Base-by-base conservation (phyloP, 1,284 basidiomycete genomes). In the Cutaneotrichosporon sp. region DNA sequence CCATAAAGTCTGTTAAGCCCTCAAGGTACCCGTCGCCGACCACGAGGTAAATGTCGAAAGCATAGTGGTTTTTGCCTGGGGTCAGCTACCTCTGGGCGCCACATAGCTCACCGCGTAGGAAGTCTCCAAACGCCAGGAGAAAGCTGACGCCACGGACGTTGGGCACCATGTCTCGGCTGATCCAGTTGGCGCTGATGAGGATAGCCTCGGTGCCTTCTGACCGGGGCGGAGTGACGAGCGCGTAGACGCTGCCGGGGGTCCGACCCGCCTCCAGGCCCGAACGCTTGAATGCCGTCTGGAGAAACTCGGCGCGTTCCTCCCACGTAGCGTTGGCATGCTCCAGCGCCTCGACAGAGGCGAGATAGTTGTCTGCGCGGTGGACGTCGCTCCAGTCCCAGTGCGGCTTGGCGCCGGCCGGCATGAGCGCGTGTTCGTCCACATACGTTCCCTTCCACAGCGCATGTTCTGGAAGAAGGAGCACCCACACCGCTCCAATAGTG, bases 1-100 rank as follows among this genome's bases (percentile, higher is more conserved):
- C 83, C 23, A 96, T 78, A 85, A 90, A 99, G 1, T 90, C 92
- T 56, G 96, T 87, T 79, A 92, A 87, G 3, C 96, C 96, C 46
- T 91, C 86, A 26, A 92, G 72, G 68, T 94, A 84, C 1, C 85
- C 90, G 60, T 97, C 94, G 46, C 86, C 87, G 55, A 97, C 77
- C 23, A 98, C 83, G 59, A 98, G 87, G 22, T 97, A 78, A 52
- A 98, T 80, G 64, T 98, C 94, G 70, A 92, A 93, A 0, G 90
- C 88, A 91, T 92, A 97, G 50, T 90, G 79, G 33, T 90, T 90
- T 64, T 90, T 88, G 23, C 81, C 91, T 94, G 60, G 30, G 7
- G 43, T 44, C 30, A 46, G 34, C 39, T 39, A 46, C 40, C n/a
- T 13, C 41, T 15, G 26, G 10, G 10, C 26, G 5, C 26, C 26